Conservation (phyloP, 208 protist species). For the Kentomonas sorsogonicus region DNA sequence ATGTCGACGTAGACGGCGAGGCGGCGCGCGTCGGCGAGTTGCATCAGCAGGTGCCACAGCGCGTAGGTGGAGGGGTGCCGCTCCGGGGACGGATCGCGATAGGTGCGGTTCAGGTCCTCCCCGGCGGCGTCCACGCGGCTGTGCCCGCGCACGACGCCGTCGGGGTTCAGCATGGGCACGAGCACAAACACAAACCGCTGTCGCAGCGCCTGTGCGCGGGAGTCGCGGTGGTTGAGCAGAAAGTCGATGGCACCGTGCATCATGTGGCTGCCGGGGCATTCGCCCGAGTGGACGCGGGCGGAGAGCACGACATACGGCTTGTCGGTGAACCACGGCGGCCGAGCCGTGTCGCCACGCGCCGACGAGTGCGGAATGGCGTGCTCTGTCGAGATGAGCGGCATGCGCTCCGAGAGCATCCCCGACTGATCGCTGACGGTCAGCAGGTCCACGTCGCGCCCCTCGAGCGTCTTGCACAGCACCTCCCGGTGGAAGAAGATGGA, state of each 20-base stretch:
- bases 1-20: slow-evolving; percentile 90
- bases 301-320: slow-evolving; percentile 81
- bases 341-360: slow-evolving; percentile 28
- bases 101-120: slow-evolving; percentile 92
- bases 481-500: slow-evolving; percentile 84
- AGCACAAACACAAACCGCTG: slow-evolving; percentile 89
- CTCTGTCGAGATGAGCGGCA: slow-evolving; percentile 32
- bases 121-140: slow-evolving; percentile 90
- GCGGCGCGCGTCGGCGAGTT: slow-evolving; percentile 27
- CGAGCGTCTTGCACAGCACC: slow-evolving; percentile 76
- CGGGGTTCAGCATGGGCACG: slow-evolving; percentile 92
- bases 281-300: slow-evolving; percentile 91
- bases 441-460: slow-evolving; percentile 78
- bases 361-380: slow-evolving; percentile 66
- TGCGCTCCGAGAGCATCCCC: slow-evolving; percentile 29
- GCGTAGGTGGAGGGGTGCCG: slow-evolving; percentile 79
- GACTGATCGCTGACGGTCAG: slow-evolving; percentile 80
- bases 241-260: slow-evolving; percentile 93
- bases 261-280: slow-evolving; percentile 88
- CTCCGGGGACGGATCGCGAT: slow-evolving; percentile 58
- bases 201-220: slow-evolving; percentile 62
- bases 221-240: slow-evolving; percentile 57
- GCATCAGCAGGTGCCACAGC: slow-evolving; percentile 45
- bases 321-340: slow-evolving; percentile 52
- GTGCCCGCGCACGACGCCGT: slow-evolving; percentile 89